A percentile compares a stretch with the other conserved stretches of the same genome.
These are phyloP conservation scores for Agaricus blazei DNA, from an alignment of 768 basidiomycete species.

Conservation along the genomic window DNA sequence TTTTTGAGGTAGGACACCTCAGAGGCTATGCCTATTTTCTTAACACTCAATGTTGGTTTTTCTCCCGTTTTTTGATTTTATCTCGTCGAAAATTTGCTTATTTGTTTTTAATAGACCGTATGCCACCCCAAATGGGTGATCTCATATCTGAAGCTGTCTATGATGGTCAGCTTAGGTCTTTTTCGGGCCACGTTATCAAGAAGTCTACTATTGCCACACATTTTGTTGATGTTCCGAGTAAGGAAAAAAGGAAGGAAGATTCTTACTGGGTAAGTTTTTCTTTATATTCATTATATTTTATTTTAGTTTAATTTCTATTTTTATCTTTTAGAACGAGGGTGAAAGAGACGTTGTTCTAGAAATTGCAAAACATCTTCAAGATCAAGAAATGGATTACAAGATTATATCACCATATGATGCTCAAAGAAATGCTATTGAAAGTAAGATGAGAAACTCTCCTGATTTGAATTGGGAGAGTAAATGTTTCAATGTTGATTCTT, in stretches of 20 bases:
- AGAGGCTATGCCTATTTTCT: constrained; percentile 45
- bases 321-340: constrained; percentile 43
- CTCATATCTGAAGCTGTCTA: constrained; percentile 72
- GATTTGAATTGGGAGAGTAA: constrained; percentile 61
- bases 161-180: constrained; percentile 52
- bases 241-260: constrained; percentile 24
- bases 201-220: constrained; percentile 42
- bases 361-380: constrained; percentile 54
- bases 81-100: constrained; percentile 6
- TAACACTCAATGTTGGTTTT: constrained; percentile 65
- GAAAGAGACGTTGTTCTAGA: constrained; percentile 55
- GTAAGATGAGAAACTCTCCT: constrained; percentile 38
- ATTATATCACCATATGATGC: constrained; percentile 83
- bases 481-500: constrained; percentile 82
- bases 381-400: constrained; percentile 41
- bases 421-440: constrained; percentile 59
- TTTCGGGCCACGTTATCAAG: constrained; percentile 43
- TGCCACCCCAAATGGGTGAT: constrained; percentile 75
- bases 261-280: constrained; percentile 30
- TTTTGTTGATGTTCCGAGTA: constrained; percentile 53
- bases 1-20: constrained; percentile 74
- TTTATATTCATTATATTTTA: neutral
- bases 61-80: neutral
- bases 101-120: constrained; percentile 51
- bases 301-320: constrained; percentile 2